Evolutionary conservation across 1,284 basidiomycete species (phyloP).

Genomic region (Tilletia walkeri): DNA sequence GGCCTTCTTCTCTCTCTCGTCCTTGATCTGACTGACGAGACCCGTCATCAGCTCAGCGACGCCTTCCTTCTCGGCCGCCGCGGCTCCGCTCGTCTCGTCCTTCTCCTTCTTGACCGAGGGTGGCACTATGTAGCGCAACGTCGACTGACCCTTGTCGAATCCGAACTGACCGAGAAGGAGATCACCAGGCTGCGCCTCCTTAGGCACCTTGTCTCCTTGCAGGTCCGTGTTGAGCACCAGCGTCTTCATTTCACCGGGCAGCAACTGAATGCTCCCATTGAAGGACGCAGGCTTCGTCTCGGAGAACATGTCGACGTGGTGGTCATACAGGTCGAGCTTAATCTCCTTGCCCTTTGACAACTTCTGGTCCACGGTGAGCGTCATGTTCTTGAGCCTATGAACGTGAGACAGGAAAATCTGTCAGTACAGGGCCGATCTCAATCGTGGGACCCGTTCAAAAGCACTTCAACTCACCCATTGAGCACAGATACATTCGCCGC

Average conservation of each 20-base stretch:
- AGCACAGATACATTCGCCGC: conserved; percentile 48
- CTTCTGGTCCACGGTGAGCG: conserved; percentile 50
- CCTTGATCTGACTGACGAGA: conserved; percentile 53
- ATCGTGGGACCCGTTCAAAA: too few species aligned
- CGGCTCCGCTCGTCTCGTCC: conserved; percentile 23
- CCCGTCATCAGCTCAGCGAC: conserved; percentile 31
- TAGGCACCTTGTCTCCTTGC: conserved; percentile 50
- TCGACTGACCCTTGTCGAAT: conserved; percentile 42
- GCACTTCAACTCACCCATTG: conserved; percentile 24
- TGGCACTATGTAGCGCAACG: conserved; percentile 51
- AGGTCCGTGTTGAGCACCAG: conserved; percentile 50
- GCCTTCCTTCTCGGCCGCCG: conserved; percentile 20
- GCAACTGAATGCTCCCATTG: conserved; percentile 46
- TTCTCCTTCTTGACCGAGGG: conserved; percentile 44
- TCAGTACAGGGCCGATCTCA: neutral
- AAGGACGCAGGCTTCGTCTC: conserved; percentile 38
- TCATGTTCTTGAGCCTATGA: conserved; percentile 40
- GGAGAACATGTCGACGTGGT: conserved; percentile 52
- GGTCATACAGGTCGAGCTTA: conserved; percentile 48
- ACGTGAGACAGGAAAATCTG: too few species aligned
- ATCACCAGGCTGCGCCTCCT: conserved; percentile 52
- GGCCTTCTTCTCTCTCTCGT: conserved; percentile 42
- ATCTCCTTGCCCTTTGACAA: conserved; percentile 51
- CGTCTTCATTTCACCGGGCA: conserved; percentile 49
- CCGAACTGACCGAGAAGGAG: conserved; percentile 50